Evolutionary conservation across 2,329 filamentous ascomycete species (phyloP).

Genomic region (Aureobasidium sp.): DNA sequence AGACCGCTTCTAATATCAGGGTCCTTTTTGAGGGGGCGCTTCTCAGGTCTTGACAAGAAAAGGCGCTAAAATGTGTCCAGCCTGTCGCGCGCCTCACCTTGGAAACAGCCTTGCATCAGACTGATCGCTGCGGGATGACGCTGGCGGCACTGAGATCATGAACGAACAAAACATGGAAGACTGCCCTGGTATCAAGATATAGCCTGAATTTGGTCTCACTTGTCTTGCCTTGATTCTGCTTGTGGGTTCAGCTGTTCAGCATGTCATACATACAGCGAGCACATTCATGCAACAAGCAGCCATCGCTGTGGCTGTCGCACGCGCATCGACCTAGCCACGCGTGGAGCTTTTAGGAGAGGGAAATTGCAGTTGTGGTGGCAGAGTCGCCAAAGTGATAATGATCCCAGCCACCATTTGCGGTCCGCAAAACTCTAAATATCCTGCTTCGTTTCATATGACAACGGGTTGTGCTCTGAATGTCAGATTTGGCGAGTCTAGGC

Average conservation of each 20-base stretch:
- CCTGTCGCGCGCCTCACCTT: conserved; percentile 4
- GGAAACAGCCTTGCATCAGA: conserved; percentile 8
- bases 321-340: background rate
- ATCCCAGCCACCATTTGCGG: background rate
- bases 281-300: background rate
- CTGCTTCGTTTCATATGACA: conserved; percentile 7
- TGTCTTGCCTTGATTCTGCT: background rate
- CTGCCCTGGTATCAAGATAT: background rate
- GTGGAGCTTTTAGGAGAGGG: background rate
- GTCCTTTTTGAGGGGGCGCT: background rate
- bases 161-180: background rate
- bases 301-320: background rate
- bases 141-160: background rate
- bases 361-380: background rate
- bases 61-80: background rate
- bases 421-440: conserved; percentile 2
- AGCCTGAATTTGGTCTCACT: background rate
- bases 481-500: background rate
- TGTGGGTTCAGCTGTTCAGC: background rate
- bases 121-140: conserved; percentile 11
- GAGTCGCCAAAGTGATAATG: background rate
- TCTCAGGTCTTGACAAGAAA: background rate
- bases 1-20: conserved; percentile 3
- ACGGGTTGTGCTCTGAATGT: background rate
- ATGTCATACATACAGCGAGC: background rate